Conservation (phyloP, 768 basidiomycete genomes). For the Dioszegia hungarica region DNA sequence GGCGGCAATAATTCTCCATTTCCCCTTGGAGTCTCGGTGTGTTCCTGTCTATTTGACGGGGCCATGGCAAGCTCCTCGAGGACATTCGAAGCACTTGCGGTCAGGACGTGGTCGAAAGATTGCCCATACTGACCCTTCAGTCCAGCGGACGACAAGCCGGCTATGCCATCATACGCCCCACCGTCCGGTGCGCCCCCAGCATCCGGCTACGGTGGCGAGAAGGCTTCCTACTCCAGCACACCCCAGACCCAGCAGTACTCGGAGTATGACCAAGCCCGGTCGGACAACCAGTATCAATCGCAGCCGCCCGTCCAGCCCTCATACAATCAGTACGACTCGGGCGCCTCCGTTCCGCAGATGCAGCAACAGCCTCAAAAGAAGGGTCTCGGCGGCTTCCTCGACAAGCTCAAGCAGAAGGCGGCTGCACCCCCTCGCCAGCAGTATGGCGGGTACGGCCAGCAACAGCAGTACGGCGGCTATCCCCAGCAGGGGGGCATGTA, state of each 20-base stretch:
- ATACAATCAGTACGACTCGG: constrained; percentile 3
- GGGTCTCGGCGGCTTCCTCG: constrained; percentile 35
- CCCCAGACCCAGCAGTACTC: background rate
- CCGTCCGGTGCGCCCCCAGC: constrained; percentile 28
- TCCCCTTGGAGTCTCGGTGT: too few relatives aligned
- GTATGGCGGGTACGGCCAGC: constrained; percentile 15
- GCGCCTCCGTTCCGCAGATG: background rate
- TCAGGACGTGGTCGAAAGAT: too few relatives aligned
- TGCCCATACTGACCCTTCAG: constrained; percentile 13
- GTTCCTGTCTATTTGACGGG: too few relatives aligned
- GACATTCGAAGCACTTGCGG: too few relatives aligned
- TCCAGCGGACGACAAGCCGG: constrained; percentile 37
- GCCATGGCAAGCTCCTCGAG: too few relatives aligned
- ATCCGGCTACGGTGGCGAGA: background rate
- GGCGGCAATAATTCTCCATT: background rate
- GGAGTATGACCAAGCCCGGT: constrained; percentile 1
- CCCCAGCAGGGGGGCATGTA: constrained; percentile 12
- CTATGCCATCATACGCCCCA: constrained; percentile 15
- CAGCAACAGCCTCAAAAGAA: constrained; percentile 18
- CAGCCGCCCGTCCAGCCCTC: constrained; percentile 8
- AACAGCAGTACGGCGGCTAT: constrained; percentile 28
- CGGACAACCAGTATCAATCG: background rate
- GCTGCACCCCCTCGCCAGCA: constrained; percentile 3
- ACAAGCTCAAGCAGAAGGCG: constrained; percentile 23
- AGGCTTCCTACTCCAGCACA: constrained; percentile 7